Base-by-base conservation (phyloP, 345 rosid species). In the Mercurialis annua region DNA sequence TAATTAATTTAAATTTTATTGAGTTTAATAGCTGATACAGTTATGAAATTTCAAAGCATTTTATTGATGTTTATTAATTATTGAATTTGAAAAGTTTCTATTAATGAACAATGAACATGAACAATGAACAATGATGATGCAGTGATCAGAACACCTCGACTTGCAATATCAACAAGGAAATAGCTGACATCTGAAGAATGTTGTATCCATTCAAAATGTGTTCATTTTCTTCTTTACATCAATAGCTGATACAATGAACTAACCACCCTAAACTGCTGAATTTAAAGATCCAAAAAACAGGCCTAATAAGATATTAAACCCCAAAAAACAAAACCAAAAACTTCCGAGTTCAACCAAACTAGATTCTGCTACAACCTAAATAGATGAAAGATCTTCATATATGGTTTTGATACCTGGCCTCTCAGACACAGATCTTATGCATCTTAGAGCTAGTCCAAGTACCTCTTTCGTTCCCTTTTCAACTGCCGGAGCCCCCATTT, bases 321-420 rank as follows among this genome's bases (percentile, higher is more conserved):
- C 81, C 76, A 76, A 66, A 36, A 64, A 56, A 68, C n/a, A 48
- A 3, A 50, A 33, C 24, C 24, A 38, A 38, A 59, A 59, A 38
- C 9, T 9, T 48, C 50, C 63, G 43, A 50, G 68, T 38, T 69
- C 65, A 62, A 6, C 64, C 55, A 34, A 60, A 40, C 31, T 20
- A 44, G 53, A 65, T 40, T 10, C 40, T 33, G 44, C 51, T 17
- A 18, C 16, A 63, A 44, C 26, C 78, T 87, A 93, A 68, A 94
- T 84, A 0, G 99, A 91, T 12, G 99, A 94, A 24, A 94, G 95
- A 81, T 94, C 99, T 82, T 94, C 99, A 56, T 94, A 94, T 62
- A 91, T 86, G 59, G 92, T 82, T 86, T 94, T 94, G 77, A 91
- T 94, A 64, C 99, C 99, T 23, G 96, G 92, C 73, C 99, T 88